phyloP scores from a whole-genome alignment of 352 stramenopile species.

The Phytophthora boehmeriae region DNA sequence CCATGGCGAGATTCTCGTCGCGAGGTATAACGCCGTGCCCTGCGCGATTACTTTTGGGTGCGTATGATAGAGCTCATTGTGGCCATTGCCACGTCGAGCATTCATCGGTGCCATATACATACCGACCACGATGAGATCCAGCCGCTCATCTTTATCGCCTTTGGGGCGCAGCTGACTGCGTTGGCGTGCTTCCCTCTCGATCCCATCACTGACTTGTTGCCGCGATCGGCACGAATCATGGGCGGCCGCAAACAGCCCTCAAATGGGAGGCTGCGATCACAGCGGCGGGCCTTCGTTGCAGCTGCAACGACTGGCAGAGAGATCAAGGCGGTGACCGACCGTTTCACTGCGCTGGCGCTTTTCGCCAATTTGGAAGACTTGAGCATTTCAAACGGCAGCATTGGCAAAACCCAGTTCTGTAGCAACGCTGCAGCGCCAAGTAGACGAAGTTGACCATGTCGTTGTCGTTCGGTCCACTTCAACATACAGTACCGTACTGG shows the following conservation, averaged over 20 bases:
- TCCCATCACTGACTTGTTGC: background rate
- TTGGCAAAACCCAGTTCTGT: background rate
- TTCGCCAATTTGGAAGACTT: background rate
- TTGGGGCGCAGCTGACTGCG: conserved; percentile 22
- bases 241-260: background rate
- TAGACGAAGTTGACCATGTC: too few relatives aligned
- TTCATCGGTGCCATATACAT: too few relatives aligned
- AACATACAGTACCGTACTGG: background rate
- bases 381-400: background rate
- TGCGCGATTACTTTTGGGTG: too few relatives aligned
- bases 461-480: background rate
- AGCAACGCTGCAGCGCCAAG: too few relatives aligned
- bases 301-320: background rate
- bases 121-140: conserved; percentile 9
- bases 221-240: background rate
- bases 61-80: too few relatives aligned
- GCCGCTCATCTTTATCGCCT: conserved; percentile 26
- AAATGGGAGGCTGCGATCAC: background rate
- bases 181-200: conserved; percentile 18
- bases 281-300: background rate
- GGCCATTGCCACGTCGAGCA: background rate
- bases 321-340: background rate
- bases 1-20: too few relatives aligned
- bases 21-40: too few relatives aligned
- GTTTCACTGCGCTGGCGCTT: background rate